Conservation (phyloP, 352 stramenopile genomes). For the Blastocystis sp. region DNA sequence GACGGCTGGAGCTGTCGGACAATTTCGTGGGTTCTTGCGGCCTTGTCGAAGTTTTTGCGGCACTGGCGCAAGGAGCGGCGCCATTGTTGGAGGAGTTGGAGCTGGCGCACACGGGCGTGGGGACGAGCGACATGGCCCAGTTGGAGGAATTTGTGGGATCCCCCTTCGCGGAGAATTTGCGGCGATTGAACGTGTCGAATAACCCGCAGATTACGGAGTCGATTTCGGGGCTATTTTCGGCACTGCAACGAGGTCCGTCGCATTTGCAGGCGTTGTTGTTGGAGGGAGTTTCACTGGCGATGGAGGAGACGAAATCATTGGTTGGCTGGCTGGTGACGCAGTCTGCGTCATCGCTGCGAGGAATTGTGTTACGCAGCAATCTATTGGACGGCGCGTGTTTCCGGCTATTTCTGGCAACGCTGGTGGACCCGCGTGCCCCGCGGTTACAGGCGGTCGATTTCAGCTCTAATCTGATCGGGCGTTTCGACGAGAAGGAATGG, state of each 20-base stretch:
- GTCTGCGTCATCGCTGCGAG: background rate
- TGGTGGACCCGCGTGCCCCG: background rate
- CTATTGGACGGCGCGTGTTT: conserved; percentile 22
- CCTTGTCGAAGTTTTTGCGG: background rate
- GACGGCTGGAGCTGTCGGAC: conserved; percentile 1
- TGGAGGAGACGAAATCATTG: background rate
- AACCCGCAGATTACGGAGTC: conserved; percentile 33
- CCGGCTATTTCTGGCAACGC: background rate
- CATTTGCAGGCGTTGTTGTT: conserved; percentile 18
- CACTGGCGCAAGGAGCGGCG: background rate
- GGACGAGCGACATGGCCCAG: background rate
- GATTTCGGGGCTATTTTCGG: background rate
- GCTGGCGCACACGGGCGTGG: conserved; percentile 41
- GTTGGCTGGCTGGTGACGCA: background rate
- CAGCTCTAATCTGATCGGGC: conserved; percentile 30
- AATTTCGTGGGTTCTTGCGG: conserved; percentile 4
- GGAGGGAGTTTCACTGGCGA: background rate
- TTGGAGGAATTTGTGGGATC: background rate
- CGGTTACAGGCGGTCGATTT: conserved; percentile 10
- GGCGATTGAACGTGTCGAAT: conserved; percentile 14
- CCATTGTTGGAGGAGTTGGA: conserved; percentile 38
- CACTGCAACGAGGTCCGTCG: background rate
- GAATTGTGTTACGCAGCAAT: background rate
- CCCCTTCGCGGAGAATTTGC: conserved; percentile 18
- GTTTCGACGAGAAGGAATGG: conserved; percentile 7